These are phyloP conservation scores for Hericium erinaceus DNA, from an alignment of 768 basidiomycete genomes.

Conservation along the genomic window DNA sequence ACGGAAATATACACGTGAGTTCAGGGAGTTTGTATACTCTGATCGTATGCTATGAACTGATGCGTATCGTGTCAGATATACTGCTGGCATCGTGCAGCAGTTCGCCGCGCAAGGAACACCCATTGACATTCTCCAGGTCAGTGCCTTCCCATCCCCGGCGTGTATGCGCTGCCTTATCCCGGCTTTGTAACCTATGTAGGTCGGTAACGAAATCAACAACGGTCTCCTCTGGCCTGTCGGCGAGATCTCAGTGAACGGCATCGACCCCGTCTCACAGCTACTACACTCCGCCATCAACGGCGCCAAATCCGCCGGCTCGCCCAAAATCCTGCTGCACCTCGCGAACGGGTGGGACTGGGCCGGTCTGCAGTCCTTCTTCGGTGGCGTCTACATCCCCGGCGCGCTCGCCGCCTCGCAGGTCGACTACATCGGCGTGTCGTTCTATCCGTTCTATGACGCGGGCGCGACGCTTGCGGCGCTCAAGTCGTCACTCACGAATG, in stretches of 20 bases:
- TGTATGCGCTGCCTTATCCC: no score
- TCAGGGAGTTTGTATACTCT: no score
- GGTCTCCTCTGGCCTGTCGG: conserved; percentile 57
- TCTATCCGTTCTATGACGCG: conserved; percentile 56
- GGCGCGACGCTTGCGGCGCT: conserved; percentile 45
- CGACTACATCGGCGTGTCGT: conserved; percentile 54
- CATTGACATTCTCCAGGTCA: conserved; percentile 26
- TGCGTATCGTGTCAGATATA: conserved; percentile 31
- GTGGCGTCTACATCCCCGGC: conserved; percentile 42
- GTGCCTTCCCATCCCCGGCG: not conserved
- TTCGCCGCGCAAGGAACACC: conserved; percentile 47
- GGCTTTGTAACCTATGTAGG: conserved; percentile 20
- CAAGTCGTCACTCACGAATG: conserved; percentile 38
- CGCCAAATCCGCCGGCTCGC: conserved; percentile 35
- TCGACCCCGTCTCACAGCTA: conserved; percentile 44
- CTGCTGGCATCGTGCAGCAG: conserved; percentile 38
- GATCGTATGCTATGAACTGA: no score
- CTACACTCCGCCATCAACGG: conserved; percentile 51
- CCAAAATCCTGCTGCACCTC: conserved; percentile 49
- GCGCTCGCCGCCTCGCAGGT: conserved; percentile 39
- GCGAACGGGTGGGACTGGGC: conserved; percentile 46
- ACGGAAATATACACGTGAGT: conserved; percentile 46
- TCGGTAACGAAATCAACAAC: conserved; percentile 61
- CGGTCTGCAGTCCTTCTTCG: conserved; percentile 39
- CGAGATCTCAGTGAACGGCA: conserved; percentile 42